phyloP scores from a whole-genome alignment of 306 rosid species.

The Heteromeles arbutifolia region DNA sequence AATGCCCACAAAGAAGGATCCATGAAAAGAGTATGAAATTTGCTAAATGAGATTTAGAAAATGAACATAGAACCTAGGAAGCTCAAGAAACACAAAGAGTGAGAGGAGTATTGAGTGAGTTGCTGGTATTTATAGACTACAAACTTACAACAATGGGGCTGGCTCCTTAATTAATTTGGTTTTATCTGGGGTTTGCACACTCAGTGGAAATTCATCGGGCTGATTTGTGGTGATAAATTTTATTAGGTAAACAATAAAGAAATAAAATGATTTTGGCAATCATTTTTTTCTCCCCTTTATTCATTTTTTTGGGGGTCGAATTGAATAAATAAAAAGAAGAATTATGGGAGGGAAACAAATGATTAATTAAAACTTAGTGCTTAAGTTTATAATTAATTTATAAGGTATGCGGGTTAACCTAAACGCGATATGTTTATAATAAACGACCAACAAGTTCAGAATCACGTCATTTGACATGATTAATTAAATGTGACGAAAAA shows the following conservation, averaged over 20 bases:
- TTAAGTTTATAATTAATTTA: neutral
- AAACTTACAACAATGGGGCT: neutral
- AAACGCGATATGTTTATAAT: neutral
- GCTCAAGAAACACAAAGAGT: neutral
- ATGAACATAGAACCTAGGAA: too few species aligned
- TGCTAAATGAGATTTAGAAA: neutral
- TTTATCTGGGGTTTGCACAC: neutral
- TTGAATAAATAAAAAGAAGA: too few species aligned
- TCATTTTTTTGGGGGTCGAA: too few species aligned
- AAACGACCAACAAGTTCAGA: neutral
- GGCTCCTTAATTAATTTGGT: neutral
- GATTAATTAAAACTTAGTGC: neutral
- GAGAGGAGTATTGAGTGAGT: neutral
- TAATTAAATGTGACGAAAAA: neutral
- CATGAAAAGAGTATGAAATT: neutral
- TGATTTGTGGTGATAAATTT: too few species aligned
- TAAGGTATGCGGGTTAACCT: neutral
- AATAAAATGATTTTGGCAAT: too few species aligned
- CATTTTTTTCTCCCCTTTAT: too few species aligned
- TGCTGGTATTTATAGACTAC: neutral
- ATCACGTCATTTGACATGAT: neutral
- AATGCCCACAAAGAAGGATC: slow-evolving; percentile 2
- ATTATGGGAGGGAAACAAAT: too few species aligned
- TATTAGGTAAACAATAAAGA: too few species aligned
- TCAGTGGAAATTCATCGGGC: neutral